These are phyloP conservation scores for Deinandra increscens DNA, from an alignment of 129 eudicot genomes.

Conservation along the genomic window DNA sequence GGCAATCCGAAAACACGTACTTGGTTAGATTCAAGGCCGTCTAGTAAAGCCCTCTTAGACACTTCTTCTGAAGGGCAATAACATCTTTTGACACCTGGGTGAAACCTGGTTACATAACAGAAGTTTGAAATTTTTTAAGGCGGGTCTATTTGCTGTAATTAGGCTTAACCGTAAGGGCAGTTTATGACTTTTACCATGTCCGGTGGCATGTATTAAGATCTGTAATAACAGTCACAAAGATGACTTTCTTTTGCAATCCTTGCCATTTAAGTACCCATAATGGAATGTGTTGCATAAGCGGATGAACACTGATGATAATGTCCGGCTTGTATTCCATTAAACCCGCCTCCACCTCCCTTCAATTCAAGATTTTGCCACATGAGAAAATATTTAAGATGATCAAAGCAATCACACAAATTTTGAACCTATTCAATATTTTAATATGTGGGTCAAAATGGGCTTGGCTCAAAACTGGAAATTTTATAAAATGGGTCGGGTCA, in stretches of 20 bases:
- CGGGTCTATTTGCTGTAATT: not conserved
- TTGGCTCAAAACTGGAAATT: not conserved
- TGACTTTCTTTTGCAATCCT: conserved; percentile 87
- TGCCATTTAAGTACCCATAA: conserved; percentile 97
- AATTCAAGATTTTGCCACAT: not conserved
- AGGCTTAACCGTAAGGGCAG: not conserved
- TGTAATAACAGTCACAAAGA: conserved; percentile 92
- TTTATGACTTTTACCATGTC: conserved; percentile 61
- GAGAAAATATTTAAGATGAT: conserved; percentile 15
- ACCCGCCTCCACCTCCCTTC: conserved; percentile 98
- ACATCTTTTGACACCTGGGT: conserved; percentile 78
- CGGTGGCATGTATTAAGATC: conserved; percentile 94
- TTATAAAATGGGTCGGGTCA: not conserved
- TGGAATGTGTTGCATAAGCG: conserved; percentile 97
- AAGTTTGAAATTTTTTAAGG: not conserved
- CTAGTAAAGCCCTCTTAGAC: conserved; percentile 68
- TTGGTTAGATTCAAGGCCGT: conserved; percentile 68
- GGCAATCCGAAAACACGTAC: conserved; percentile 79
- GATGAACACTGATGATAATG: conserved; percentile 95
- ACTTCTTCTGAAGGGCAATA: conserved; percentile 93
- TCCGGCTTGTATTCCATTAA: conserved; percentile 99
- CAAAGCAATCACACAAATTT: not conserved
- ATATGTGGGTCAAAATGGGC: not conserved
- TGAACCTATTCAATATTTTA: not conserved
- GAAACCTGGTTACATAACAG: conserved; percentile 61